Percentiles rank a stretch among this genome's conserved stretches.
phyloP scores from a whole-genome alignment of 352 stramenopile species.

The Blastocystis sp. region DNA sequence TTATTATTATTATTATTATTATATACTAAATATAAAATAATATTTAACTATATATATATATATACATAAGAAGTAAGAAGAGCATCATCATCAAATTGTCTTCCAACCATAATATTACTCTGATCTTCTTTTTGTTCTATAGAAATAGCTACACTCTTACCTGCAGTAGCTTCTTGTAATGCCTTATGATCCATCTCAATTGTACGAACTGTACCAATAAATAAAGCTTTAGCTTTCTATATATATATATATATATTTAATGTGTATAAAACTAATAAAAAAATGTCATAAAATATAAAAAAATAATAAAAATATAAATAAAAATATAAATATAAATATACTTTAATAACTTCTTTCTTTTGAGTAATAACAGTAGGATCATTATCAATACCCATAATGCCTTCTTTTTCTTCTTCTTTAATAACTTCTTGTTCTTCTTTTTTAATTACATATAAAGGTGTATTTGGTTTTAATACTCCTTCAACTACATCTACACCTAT shows the following conservation, averaged over 20 bases:
- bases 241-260: too few species aligned
- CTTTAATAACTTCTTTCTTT: conserved; percentile 53
- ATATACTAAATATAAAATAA: conserved; percentile 63
- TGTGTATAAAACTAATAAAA: too few species aligned
- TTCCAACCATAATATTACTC: conserved; percentile 8
- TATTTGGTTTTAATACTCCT: conserved; percentile 88
- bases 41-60: background rate
- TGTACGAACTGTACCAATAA: conserved; percentile 7
- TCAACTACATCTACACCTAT: conserved; percentile 84
- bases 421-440: conserved; percentile 12
- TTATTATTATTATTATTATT: conserved; percentile 80
- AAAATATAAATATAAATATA: conserved; percentile 63
- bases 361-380: too few species aligned
- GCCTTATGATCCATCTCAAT: conserved; percentile 28
- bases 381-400: conserved; percentile 52
- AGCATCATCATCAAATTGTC: conserved; percentile 24
- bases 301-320: too few species aligned
- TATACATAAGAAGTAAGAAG: conserved; percentile 4
- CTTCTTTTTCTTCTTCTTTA: conserved; percentile 38
- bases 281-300: too few species aligned
- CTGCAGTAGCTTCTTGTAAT: background rate
- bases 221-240: background rate
- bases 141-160: conserved; percentile 24
- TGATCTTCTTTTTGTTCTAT: conserved; percentile 15
- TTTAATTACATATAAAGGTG: conserved; percentile 61